These are phyloP conservation scores for Passiflora organensis DNA, from an alignment of 345 rosid genomes.

Conservation along the genomic window DNA sequence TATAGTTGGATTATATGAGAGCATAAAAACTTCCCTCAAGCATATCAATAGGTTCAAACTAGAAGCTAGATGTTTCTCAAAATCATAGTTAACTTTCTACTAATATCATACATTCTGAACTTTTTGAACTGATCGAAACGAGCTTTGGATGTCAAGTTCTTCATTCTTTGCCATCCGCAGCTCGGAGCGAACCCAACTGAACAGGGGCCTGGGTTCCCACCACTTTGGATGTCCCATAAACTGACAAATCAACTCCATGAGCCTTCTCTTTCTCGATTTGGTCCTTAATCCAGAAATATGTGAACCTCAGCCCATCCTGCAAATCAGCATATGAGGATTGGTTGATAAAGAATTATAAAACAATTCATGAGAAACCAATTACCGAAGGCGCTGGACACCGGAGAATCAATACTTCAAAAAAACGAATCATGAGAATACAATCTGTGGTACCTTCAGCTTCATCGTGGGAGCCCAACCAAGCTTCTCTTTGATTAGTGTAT, in stretches of 20 bases:
- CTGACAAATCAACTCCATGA: slow-evolving; percentile 62
- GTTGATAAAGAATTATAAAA: background rate
- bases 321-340: background rate
- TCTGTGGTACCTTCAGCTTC: slow-evolving; percentile 79
- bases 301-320: slow-evolving; percentile 90
- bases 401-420: too few species aligned
- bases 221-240: slow-evolving; percentile 90
- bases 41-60: slow-evolving; percentile 4
- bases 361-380: too few species aligned
- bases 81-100: slow-evolving; percentile 1
- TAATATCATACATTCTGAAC: background rate
- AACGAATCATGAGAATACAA: too few species aligned
- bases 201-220: slow-evolving; percentile 99
- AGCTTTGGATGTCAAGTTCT: background rate
- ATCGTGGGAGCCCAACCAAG: slow-evolving; percentile 99
- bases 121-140: too few species aligned
- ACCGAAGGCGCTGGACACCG: too few species aligned
- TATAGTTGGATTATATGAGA: slow-evolving; percentile 8
- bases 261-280: slow-evolving; percentile 93
- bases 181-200: slow-evolving; percentile 88
- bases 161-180: slow-evolving; percentile 92
- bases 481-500: slow-evolving; percentile 90
- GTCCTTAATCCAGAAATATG: slow-evolving; percentile 93
- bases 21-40: slow-evolving; percentile 20
- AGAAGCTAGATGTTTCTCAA: slow-evolving; percentile 10